These are phyloP conservation scores for Leccinellum rugosiceps DNA, from an alignment of 768 basidiomycete species.

Conservation along the genomic window DNA sequence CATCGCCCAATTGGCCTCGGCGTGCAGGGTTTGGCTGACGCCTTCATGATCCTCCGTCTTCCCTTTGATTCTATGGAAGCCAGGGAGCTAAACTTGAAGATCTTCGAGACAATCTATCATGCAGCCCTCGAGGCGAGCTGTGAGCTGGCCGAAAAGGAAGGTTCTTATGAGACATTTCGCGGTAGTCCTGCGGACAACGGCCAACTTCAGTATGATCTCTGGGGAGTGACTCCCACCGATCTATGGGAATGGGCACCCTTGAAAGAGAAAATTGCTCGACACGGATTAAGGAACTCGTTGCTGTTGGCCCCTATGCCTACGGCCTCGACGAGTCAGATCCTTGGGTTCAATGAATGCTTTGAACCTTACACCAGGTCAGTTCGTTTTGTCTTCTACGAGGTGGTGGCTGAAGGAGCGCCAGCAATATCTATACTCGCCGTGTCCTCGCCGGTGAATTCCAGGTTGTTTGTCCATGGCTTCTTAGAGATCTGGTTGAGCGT, in stretches of 20 bases:
- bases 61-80: conserved; percentile 92
- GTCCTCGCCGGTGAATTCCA: conserved; percentile 99
- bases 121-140: conserved; percentile 87
- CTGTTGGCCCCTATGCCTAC: conserved; percentile 98
- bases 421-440: conserved; percentile 98
- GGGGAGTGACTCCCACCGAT: conserved; percentile 85
- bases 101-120: conserved; percentile 99
- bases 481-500: conserved; percentile 95
- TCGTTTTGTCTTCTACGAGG: not conserved
- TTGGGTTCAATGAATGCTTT: conserved; percentile 98
- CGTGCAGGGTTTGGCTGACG: conserved; percentile 95
- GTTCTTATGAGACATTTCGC: conserved; percentile 84
- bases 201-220: conserved; percentile 90
- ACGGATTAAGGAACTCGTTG: conserved; percentile 87
- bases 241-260: conserved; percentile 93
- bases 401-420: conserved; percentile 29
- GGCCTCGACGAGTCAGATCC: conserved; percentile 96
- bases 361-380: conserved; percentile 92
- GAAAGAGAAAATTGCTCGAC: conserved; percentile 79
- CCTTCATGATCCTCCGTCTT: conserved; percentile 96
- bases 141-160: conserved; percentile 77
- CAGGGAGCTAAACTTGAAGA: conserved; percentile 85
- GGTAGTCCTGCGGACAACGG: conserved; percentile 91
- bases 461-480: conserved; percentile 97
- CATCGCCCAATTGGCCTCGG: conserved; percentile 97